phyloP scores from a whole-genome alignment of 805 yeast species.

The Hanseniaspora guilliermondii region DNA sequence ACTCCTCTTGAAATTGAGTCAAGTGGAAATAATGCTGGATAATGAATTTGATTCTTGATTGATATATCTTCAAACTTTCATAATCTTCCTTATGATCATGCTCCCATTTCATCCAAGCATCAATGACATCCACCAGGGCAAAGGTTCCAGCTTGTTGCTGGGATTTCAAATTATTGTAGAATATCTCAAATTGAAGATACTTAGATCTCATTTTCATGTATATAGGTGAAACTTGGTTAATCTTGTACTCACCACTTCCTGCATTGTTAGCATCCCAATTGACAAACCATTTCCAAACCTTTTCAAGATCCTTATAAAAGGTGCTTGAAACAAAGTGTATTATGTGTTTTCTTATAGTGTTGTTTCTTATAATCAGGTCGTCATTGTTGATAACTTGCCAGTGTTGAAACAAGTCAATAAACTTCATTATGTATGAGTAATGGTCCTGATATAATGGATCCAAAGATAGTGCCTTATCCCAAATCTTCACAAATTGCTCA shows the following conservation, averaged over 20 bases:
- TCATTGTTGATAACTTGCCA: constrained; percentile 11
- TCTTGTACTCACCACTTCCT: constrained; percentile 12
- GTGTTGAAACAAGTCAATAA: constrained; percentile 9
- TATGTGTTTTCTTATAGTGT: constrained; percentile 10
- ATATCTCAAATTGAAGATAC: constrained; percentile 2
- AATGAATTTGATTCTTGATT: constrained; percentile 7
- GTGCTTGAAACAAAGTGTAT: constrained; percentile 6
- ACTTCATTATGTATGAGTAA: constrained; percentile 3
- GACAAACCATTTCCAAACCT: constrained; percentile 13
- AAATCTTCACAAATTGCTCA: constrained; percentile 10
- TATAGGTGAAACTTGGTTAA: constrained; percentile 9
- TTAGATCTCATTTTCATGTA: constrained; percentile 13
- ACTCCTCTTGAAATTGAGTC: constrained; percentile 4
- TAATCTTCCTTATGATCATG: constrained; percentile 6
- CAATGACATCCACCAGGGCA: background rate
- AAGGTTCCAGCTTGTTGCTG: background rate
- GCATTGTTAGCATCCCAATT: constrained; percentile 12
- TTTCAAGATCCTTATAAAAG: constrained; percentile 8
- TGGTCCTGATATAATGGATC: constrained; percentile 4
- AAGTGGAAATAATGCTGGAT: constrained; percentile 7
- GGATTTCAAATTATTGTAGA: background rate
- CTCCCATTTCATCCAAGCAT: constrained; percentile 6
- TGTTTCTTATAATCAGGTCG: constrained; percentile 8
- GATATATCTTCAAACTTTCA: constrained; percentile 6
- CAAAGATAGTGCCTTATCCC: constrained; percentile 9